These are phyloP conservation scores for Cadophora sp. DNA, from an alignment of 2,329 filamentous ascomycete genomes.

Conservation along the genomic window DNA sequence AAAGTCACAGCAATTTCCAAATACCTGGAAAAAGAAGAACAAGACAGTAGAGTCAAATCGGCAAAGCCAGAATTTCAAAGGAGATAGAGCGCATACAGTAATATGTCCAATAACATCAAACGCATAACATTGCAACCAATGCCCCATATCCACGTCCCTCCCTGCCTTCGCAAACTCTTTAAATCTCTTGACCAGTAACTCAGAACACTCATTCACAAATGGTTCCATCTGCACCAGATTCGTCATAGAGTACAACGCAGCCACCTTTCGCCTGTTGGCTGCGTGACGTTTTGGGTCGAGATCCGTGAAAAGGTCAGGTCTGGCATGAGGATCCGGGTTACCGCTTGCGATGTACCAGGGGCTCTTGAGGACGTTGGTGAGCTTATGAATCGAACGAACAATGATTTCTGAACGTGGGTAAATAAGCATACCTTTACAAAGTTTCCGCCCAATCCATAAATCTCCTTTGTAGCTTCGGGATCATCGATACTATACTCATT, in stretches of 20 bases:
- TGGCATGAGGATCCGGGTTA: constrained; percentile 31
- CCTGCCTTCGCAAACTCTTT: constrained; percentile 44
- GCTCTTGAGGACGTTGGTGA: constrained; percentile 17
- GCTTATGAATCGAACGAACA: not conserved
- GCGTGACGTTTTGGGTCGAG: constrained; percentile 48
- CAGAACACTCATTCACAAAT: constrained; percentile 53
- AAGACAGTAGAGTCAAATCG: not conserved
- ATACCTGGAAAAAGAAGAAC: not conserved
- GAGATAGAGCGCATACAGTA: constrained; percentile 43
- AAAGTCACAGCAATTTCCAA: not conserved
- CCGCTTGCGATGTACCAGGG: constrained; percentile 32
- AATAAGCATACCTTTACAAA: constrained; percentile 45
- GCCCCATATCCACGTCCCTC: constrained; percentile 46
- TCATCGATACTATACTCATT: constrained; percentile 54
- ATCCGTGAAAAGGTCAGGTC: constrained; percentile 43
- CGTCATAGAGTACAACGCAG: constrained; percentile 53
- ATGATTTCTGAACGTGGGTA: not conserved
- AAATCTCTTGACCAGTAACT: constrained; percentile 48
- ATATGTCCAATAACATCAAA: constrained; percentile 58
- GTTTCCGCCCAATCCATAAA: constrained; percentile 50
- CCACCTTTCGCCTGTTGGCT: constrained; percentile 48
- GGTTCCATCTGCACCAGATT: constrained; percentile 53
- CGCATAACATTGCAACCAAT: constrained; percentile 53
- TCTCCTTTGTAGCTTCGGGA: constrained; percentile 47
- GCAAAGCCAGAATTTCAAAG: not conserved